A percentile compares a stretch with the other conserved stretches of the same genome.
Evolutionary conservation across 371 early-diverging fungal species (phyloP).

Genomic region (Smittium mucronatum): DNA sequence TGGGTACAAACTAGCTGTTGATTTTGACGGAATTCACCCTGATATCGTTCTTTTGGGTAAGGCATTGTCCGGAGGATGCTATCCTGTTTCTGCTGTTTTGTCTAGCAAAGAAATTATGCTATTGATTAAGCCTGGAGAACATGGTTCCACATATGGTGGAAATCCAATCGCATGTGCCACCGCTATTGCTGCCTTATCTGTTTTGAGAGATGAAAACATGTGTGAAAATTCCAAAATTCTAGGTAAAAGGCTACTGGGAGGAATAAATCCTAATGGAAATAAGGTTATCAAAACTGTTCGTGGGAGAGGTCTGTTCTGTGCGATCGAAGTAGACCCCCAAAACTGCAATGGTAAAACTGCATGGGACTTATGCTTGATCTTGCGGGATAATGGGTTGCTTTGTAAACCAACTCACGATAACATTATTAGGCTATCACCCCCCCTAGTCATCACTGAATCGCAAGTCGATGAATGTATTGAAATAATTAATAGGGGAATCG

Average conservation of each 20-base stretch:
- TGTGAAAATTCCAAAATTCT: slow-evolving; percentile 58
- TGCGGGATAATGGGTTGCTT: slow-evolving; percentile 82
- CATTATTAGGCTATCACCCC: slow-evolving; percentile 94
- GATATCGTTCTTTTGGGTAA: slow-evolving; percentile 92
- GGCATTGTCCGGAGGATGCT: slow-evolving; percentile 87
- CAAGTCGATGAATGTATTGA: slow-evolving; percentile 66
- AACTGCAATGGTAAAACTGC: slow-evolving; percentile 72
- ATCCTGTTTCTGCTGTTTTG: slow-evolving; percentile 90
- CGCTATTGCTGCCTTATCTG: slow-evolving; percentile 86
- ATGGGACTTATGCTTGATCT: slow-evolving; percentile 89
- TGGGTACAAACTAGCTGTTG: slow-evolving; percentile 84
- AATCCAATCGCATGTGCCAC: slow-evolving; percentile 91
- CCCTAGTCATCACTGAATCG: slow-evolving; percentile 82
- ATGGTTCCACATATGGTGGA: slow-evolving; percentile 95
- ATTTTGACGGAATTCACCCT: slow-evolving; percentile 79
- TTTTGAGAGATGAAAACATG: slow-evolving; percentile 86
- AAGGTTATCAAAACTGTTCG: slow-evolving; percentile 72
- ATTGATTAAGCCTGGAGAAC: slow-evolving; percentile 87
- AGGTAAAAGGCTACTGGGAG: slow-evolving; percentile 72
- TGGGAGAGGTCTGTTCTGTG: slow-evolving; percentile 90
- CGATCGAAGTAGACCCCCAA: slow-evolving; percentile 83
- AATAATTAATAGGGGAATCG: slow-evolving; percentile 64
- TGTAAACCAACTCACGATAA: slow-evolving; percentile 97
- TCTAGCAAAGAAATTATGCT: slow-evolving; percentile 83
- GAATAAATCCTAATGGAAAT: slow-evolving; percentile 51